These are phyloP conservation scores for Penicillium fuscoglaucum DNA, from an alignment of 2,329 filamentous ascomycete species.

Conservation along the genomic window DNA sequence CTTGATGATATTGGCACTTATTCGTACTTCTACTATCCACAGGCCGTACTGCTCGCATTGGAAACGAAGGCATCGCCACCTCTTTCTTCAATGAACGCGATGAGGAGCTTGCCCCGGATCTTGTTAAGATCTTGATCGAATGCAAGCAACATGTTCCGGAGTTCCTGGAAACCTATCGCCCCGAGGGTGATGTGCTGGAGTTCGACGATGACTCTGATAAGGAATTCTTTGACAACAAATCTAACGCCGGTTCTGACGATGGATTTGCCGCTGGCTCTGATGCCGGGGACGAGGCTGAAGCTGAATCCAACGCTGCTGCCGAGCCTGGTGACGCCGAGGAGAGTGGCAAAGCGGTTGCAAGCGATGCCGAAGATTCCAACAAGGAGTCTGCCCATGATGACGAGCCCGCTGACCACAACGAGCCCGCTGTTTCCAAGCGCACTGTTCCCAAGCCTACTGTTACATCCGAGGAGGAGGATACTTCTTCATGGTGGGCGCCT, in stretches of 20 bases:
- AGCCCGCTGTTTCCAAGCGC: neutral
- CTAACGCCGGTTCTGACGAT: neutral
- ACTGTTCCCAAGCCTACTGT: neutral
- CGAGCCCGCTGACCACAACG: neutral
- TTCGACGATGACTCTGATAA: conserved; percentile 58
- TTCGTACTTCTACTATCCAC: neutral
- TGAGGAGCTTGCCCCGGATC: conserved; percentile 66
- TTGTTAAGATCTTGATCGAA: conserved; percentile 82
- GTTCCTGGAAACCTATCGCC: conserved; percentile 67
- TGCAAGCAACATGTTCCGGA: conserved; percentile 76
- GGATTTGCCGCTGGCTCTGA: neutral
- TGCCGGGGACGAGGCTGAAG: neutral
- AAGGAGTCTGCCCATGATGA: neutral
- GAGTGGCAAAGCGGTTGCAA: neutral
- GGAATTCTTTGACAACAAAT: conserved; percentile 32
- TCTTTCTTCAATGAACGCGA: conserved; percentile 86
- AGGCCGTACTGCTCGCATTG: conserved; percentile 93
- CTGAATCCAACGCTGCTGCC: neutral
- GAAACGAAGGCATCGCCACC: conserved; percentile 78
- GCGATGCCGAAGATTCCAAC: neutral
- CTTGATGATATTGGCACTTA: neutral
- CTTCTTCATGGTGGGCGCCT: neutral
- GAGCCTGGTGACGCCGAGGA: neutral
- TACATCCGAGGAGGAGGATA: neutral
- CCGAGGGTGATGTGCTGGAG: conserved; percentile 41